Evolutionary conservation across 83 land plant species (phyloP).

Genomic region (Picea abies): DNA sequence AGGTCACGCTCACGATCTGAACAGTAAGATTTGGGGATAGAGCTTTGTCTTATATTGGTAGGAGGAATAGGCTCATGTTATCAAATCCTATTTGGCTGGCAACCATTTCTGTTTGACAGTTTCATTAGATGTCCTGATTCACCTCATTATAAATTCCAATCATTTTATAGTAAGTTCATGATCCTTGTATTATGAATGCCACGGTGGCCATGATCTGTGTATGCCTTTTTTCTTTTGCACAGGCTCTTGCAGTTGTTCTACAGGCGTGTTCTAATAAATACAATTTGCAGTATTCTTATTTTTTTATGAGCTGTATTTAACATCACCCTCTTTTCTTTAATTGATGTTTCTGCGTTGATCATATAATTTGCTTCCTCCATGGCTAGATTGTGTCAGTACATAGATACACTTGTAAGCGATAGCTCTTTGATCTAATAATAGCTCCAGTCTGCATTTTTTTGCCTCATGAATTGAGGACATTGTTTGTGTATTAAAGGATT

Average conservation of each 20-base stretch:
- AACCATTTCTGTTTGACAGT: constrained; percentile 10
- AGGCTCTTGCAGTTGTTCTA: constrained; percentile 5
- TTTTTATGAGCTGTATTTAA: constrained; percentile 8
- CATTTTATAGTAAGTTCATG: constrained; percentile 9
- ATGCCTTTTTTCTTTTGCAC: constrained; percentile 10
- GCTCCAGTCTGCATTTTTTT: background rate
- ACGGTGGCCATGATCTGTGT: constrained; percentile 2
- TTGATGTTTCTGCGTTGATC: background rate
- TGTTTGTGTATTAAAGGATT: background rate
- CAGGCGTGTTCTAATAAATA: constrained; percentile 12
- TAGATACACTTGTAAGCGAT: background rate
- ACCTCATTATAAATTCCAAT: constrained; percentile 3
- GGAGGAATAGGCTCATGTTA: background rate
- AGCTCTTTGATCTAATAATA: background rate
- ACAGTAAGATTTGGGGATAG: background rate
- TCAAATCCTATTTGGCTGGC: background rate
- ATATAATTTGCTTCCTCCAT: background rate
- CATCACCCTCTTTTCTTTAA: background rate
- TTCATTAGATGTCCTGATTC: background rate
- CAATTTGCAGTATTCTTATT: constrained; percentile 12
- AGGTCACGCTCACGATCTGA: constrained; percentile 16
- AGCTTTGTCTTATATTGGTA: background rate
- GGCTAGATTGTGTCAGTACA: background rate
- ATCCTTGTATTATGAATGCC: constrained; percentile 15
- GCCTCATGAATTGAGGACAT: background rate